A percentile compares a stretch with the other conserved stretches of the same genome.
Evolutionary conservation across 805 yeast genomes (phyloP).

Genomic region (Metschnikowia gruessii): DNA sequence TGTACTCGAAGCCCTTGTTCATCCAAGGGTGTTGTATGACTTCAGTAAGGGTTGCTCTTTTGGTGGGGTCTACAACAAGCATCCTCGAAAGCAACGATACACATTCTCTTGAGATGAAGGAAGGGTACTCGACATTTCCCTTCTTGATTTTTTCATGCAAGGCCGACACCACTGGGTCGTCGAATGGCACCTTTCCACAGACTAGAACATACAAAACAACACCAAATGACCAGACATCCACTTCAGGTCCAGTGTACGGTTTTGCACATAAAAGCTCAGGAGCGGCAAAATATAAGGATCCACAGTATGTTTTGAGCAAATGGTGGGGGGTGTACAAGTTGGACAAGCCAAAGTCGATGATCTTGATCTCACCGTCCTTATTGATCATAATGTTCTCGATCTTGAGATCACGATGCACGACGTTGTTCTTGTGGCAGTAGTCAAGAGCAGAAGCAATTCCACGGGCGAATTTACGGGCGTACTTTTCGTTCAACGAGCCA

Average conservation of each 20-base stretch:
- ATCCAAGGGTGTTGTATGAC: slow-evolving; percentile 93
- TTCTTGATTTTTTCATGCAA: slow-evolving; percentile 91
- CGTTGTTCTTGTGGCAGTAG: slow-evolving; percentile 89
- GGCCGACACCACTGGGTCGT: slow-evolving; percentile 88
- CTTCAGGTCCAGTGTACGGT: slow-evolving; percentile 95
- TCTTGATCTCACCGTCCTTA: slow-evolving; percentile 88
- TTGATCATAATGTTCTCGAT: slow-evolving; percentile 95
- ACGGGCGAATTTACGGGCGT: slow-evolving; percentile 91
- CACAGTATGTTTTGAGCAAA: slow-evolving; percentile 90
- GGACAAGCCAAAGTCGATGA: slow-evolving; percentile 94
- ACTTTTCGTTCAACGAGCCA: slow-evolving; percentile 89
- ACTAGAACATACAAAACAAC: slow-evolving; percentile 92
- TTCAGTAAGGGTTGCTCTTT: slow-evolving; percentile 76
- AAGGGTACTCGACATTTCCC: slow-evolving; percentile 91
- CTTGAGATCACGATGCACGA: slow-evolving; percentile 94
- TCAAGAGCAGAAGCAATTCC: slow-evolving; percentile 92
- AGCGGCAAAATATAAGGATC: slow-evolving; percentile 96
- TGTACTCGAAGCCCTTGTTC: slow-evolving; percentile 77
- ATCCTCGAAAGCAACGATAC: slow-evolving; percentile 76
- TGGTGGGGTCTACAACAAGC: slow-evolving; percentile 86
- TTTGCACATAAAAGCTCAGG: slow-evolving; percentile 92
- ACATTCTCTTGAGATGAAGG: slow-evolving; percentile 74
- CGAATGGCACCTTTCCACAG: slow-evolving; percentile 98
- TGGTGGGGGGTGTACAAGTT: slow-evolving; percentile 73
- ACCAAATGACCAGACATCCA: slow-evolving; percentile 98